phyloP scores from a whole-genome alignment of 495 filamentous ascomycete genomes.

The Stereocaulon alpinum region DNA sequence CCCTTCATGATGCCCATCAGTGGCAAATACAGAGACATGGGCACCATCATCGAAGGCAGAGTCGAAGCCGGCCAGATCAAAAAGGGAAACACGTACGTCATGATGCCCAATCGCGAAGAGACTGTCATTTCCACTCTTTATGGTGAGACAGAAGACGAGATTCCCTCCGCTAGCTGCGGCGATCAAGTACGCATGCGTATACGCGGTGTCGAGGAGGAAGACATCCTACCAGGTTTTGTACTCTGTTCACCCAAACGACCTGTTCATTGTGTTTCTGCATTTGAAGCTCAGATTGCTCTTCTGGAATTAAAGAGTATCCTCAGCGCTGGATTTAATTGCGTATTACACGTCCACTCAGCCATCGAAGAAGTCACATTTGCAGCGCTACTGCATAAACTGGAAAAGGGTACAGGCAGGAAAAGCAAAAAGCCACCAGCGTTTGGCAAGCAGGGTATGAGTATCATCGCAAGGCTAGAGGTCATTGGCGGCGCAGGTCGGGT shows the following conservation, averaged over 20 bases:
- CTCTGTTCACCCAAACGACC: slow-evolving; percentile 85
- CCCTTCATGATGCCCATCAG: slow-evolving; percentile 99
- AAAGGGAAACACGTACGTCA: slow-evolving; percentile 69
- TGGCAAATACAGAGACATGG: slow-evolving; percentile 94
- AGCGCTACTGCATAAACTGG: slow-evolving; percentile 80
- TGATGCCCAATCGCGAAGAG: slow-evolving; percentile 90
- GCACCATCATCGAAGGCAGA: slow-evolving; percentile 94
- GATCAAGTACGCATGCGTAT: slow-evolving; percentile 91
- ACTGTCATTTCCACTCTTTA: slow-evolving; percentile 75
- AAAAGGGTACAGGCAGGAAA: slow-evolving; percentile 88
- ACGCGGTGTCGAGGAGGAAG: slow-evolving; percentile 92
- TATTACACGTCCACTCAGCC: slow-evolving; percentile 80
- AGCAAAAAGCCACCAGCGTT: slow-evolving; percentile 88
- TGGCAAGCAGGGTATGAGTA: slow-evolving; percentile 81
- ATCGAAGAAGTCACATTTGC: slow-evolving; percentile 92
- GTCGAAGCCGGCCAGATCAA: slow-evolving; percentile 87
- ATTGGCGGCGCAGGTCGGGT: slow-evolving; percentile 74
- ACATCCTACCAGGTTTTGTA: slow-evolving; percentile 93
- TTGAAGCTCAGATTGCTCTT: slow-evolving; percentile 93
- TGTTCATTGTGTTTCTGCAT: slow-evolving; percentile 78
- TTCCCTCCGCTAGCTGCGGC: slow-evolving; percentile 67
- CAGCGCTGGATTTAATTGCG: slow-evolving; percentile 81
- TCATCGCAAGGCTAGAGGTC: slow-evolving; percentile 86
- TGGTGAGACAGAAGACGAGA: slow-evolving; percentile 93
- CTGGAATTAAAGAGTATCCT: slow-evolving; percentile 94